Base-by-base conservation (phyloP, 2,329 filamentous ascomycete species). In the Sphaerostilbella broomeana region DNA sequence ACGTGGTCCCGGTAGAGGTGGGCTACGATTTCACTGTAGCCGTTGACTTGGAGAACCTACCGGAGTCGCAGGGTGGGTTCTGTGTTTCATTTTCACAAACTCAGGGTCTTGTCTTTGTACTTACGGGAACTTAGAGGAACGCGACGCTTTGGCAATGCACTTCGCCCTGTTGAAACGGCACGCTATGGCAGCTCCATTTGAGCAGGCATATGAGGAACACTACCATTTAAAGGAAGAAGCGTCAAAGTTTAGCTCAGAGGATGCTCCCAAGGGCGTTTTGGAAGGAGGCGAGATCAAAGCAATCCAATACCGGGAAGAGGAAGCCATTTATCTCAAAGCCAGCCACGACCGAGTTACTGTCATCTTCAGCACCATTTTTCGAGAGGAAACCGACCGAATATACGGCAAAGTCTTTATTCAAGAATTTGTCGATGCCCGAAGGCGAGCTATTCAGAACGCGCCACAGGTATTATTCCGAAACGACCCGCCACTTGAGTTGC, bases 321-420 rank as follows among this genome's bases (percentile, higher is more conserved):
- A 99, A 64, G 89, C 92, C 37, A 97, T 99, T 58, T 98, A 94
- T 64, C 84, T 98, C 70, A 97, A 98, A 70, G 90, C 92, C 46
- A 94, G 86, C 62, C 85, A 94, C 68, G 92, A 99, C 62, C 81
- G 92, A 56, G 92, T 99, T 37, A 98, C 94, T 1, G 89, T 98
- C 56, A 98, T 98, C 58, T 98, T 98, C 74, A 95, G 88, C 67
- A 98, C 92, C 28, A 79, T 97, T 37, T 99, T 99, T 74, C 77
- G 87, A 42, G 94, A 99, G 60, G 94, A 98, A 68, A 98, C 94
- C 39, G 92, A 98, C 60, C 76, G 90, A 46, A 86, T 99, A 42
- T 98, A 94, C 56, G 92, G 92, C 53, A 97, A 95, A 68, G 88
- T 98, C 11, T 98, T 99, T 60, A 79, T 98, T 52, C 89, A 95